A percentile compares a stretch with the other conserved stretches of the same genome.
phyloP scores from a whole-genome alignment of 2,329 filamentous ascomycete genomes.

The Aphanocladium album region DNA sequence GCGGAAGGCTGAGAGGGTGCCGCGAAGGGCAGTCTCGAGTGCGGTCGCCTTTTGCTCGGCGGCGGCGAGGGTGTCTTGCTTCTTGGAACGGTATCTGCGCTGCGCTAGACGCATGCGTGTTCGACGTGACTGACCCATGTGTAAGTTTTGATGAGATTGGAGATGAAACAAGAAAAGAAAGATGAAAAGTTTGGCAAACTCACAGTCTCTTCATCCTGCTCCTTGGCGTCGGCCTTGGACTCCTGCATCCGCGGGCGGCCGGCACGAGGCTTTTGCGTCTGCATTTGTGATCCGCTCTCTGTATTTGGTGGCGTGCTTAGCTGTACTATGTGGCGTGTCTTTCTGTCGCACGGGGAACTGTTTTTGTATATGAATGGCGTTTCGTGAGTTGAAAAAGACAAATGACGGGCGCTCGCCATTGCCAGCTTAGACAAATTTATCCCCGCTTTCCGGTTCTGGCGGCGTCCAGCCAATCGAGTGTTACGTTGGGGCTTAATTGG shows the following conservation, averaged over 20 bases:
- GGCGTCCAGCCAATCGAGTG: constrained; percentile 7
- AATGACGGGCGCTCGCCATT: neutral
- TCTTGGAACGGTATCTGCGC: constrained; percentile 13
- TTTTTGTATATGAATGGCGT: neutral
- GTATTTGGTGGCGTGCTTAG: neutral
- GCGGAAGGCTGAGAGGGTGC: constrained; percentile 7
- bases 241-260: constrained; percentile 11
- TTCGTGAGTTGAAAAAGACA: neutral
- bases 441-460: constrained; percentile 9
- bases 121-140: neutral
- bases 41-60: constrained; percentile 12
- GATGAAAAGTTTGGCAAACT: neutral
- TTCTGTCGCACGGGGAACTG: too few species aligned
- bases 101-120: constrained; percentile 10
- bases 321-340: neutral
- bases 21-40: constrained; percentile 7
- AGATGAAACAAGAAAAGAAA: too few species aligned
- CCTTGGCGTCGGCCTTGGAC: neutral
- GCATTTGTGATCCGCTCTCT: neutral
- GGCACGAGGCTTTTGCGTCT: constrained; percentile 5
- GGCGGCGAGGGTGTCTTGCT: constrained; percentile 8
- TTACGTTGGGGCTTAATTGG: neutral
- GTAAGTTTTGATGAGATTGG: neutral
- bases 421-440: neutral
- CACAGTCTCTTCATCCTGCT: constrained; percentile 9